Base-by-base conservation (phyloP, 2,329 filamentous ascomycete genomes). In the Exophiala calicioides region DNA sequence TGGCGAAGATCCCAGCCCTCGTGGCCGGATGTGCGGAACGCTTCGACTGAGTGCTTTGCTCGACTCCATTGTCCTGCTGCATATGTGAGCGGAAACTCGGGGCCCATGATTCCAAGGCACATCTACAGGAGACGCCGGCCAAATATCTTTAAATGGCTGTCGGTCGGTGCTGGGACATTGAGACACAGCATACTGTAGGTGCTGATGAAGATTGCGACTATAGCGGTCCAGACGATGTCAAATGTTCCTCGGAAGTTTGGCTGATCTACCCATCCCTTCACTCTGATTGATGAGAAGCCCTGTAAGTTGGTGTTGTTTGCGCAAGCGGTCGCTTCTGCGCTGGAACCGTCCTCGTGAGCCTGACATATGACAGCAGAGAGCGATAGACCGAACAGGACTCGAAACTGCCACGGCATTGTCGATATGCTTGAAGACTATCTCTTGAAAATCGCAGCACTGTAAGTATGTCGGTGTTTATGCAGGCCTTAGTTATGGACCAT, bases 141-240 rank as follows among this genome's bases (percentile, higher is more conserved):
- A 15, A 66, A 44, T 9, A 53, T 50, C 4, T 63, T 58, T 27
- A 62, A 62, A 46, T 57, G 61, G 9, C 53, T 60, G 48, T 70
- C 64, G 2, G 57, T 58, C 0, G 50, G 49, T 2, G 64, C 56
- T 0, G 65, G 62, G 3, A 69, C 55, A 30, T 73, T 71, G 4
- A 69, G 64, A 48, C 65, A 67, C 3, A 72, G 59, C 3, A 64
- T 58, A 3, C 68, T 64, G 67, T 69, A 74, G 21, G 59, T 64
- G 52, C 69, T 74, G 0, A 75, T 61, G 4, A 70, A 57, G 6
- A 72, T 69, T 1, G 72, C 75, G 15, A 69, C 39, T 1, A 58
- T 33, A 41, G 66, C 70, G 18, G 62, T 64, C 57, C 61, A 69
- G 1, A 73, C 44, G 24, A 75, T 70, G 39, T 71, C 67, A 16